A percentile compares a stretch with the other conserved stretches of the same genome.
Evolutionary conservation across 2,329 filamentous ascomycete genomes (phyloP).

Genomic region (Alternaria burnsii): DNA sequence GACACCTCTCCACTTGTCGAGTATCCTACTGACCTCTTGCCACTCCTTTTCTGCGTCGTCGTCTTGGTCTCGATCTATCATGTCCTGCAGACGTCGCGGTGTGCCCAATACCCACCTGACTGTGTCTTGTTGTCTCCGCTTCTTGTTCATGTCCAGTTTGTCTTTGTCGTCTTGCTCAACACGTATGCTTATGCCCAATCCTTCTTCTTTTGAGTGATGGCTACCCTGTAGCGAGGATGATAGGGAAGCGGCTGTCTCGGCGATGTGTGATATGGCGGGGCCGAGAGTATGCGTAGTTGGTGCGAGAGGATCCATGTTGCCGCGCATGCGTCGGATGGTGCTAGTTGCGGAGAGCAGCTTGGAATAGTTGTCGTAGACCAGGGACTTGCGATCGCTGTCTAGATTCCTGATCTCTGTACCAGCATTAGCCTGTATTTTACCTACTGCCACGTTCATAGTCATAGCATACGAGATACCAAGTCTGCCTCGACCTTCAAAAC

Average conservation of each 20-base stretch:
- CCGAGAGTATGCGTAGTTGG: constrained; percentile 77
- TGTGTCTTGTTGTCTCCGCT: constrained; percentile 60
- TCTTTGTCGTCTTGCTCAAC: constrained; percentile 31
- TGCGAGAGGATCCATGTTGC: constrained; percentile 80
- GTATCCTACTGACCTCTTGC: constrained; percentile 51
- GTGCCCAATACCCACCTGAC: constrained; percentile 70
- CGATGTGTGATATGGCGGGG: constrained; percentile 78
- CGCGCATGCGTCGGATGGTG: constrained; percentile 89
- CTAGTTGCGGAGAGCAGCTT: constrained; percentile 97
- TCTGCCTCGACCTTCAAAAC: constrained; percentile 75
- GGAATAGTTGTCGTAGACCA: constrained; percentile 98
- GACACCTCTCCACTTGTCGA: constrained; percentile 57
- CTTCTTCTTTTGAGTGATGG: constrained; percentile 31
- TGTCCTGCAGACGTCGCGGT: constrained; percentile 65
- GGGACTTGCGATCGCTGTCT: constrained; percentile 93
- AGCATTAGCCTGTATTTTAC: neutral
- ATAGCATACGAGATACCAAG: constrained; percentile 62
- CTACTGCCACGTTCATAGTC: neutral
- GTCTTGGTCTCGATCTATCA: constrained; percentile 67
- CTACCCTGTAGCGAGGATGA: constrained; percentile 50
- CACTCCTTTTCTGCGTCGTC: constrained; percentile 67
- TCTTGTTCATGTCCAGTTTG: constrained; percentile 40
- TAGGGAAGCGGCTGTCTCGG: constrained; percentile 62
- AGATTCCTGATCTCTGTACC: constrained; percentile 78
- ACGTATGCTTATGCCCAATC: constrained; percentile 36